Evolutionary conservation across 2,329 filamentous ascomycete genomes (phyloP).

Genomic region (Podosphaera aphanis): DNA sequence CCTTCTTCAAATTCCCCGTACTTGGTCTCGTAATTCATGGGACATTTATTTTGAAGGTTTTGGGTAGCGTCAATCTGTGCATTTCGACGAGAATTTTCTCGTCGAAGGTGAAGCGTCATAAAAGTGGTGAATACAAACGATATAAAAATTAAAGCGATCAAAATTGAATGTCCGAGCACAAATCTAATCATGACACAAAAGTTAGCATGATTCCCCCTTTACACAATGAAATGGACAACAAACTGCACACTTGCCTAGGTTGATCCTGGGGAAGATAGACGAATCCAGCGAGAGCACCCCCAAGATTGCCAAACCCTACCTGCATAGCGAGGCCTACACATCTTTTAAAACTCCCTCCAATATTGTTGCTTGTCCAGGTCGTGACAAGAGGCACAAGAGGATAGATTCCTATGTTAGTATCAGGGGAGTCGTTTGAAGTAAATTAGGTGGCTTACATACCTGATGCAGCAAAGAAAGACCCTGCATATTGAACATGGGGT

Average conservation of each 20-base stretch:
- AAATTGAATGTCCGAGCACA: constrained; percentile 21
- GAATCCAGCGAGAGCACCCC: constrained; percentile 35
- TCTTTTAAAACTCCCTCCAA: constrained; percentile 77
- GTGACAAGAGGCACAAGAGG: constrained; percentile 66
- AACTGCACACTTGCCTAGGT: constrained; percentile 7
- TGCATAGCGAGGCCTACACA: constrained; percentile 69
- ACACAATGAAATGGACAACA: neutral
- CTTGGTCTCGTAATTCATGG: constrained; percentile 31
- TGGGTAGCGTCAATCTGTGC: constrained; percentile 12
- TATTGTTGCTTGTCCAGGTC: constrained; percentile 68
- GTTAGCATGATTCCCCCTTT: neutral
- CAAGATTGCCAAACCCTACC: constrained; percentile 78
- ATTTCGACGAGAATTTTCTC: constrained; percentile 32
- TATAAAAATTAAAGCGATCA: constrained; percentile 23
- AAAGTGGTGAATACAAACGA: constrained; percentile 24
- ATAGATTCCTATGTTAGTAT: constrained; percentile 45
- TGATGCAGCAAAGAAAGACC: constrained; percentile 57
- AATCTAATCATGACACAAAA: constrained; percentile 15
- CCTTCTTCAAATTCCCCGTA: constrained; percentile 27
- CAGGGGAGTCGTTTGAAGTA: neutral
- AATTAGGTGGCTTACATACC: constrained; percentile 13
- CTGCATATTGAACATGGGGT: constrained; percentile 53
- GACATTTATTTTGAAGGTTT: constrained; percentile 21
- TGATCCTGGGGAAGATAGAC: constrained; percentile 22
- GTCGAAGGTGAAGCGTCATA: constrained; percentile 33